Evolutionary conservation across 2,329 filamentous ascomycete genomes (phyloP), one percentile per base, ranked within the genome.

Genomic region (Mycosphaerelloides madeirae): DNA sequence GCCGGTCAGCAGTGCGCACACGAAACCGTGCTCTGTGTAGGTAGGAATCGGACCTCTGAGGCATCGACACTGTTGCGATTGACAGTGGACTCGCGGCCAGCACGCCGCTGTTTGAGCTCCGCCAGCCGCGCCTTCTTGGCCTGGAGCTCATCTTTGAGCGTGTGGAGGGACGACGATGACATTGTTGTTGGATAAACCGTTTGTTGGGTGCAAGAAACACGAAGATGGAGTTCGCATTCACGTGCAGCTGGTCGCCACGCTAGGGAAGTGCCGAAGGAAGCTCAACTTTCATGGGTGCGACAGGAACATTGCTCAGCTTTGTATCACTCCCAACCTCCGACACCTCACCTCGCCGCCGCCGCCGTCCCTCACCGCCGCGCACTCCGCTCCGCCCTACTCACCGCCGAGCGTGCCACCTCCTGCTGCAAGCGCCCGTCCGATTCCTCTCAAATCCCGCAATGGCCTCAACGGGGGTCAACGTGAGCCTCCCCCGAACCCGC

Each of bases 41-140:
- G 22, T 25, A 25, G 22, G 22, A 6, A 25, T 25, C 54, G 58
- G 77, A 94, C 88, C 72, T 95, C 88, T 65, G 77, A 78, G 40
- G 79, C 71, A 62, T 80, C 78, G 48, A 82, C 73, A 64, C 81
- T 85, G 61, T 83, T 78, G 56, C 88, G 80, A 56, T 75, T 81
- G 51, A 78, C 78, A 48, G 76, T 80, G 58, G 86, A 81, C 65
- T 94, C 87, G 64, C 79, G 86, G 53, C n/a, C n/a, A n/a, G 87
- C 80, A 48, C 90, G 80, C 58, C 91, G 73, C 51, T 87, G 81
- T 73, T 95, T 96, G 55, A 98, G 79, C 77, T 97, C 93, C 38
- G 87, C 90, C 60, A 98, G 87, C 76, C 93, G 96, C 52, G 90
- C 91, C 75, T 87, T 91, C 74, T 98, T 98, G 57, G 89, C 90